Percentiles rank a stretch among this genome's conserved stretches.
phyloP scores from a whole-genome alignment of 768 basidiomycete genomes.

The Mrakia frigida region DNA sequence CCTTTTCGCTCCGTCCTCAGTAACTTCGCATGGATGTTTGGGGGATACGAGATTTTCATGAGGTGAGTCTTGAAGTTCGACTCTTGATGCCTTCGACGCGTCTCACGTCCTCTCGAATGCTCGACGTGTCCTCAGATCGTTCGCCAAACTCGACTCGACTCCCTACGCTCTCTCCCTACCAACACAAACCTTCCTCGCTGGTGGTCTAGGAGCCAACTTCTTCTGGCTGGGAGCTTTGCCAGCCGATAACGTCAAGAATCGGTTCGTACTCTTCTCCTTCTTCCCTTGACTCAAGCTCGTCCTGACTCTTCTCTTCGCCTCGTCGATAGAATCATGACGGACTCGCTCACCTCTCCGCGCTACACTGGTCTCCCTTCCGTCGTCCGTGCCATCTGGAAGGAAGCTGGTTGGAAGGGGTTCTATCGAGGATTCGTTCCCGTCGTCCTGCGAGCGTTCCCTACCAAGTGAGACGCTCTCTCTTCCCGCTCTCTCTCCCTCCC shows the following conservation, averaged over 20 bases:
- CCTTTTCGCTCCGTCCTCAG: not conserved
- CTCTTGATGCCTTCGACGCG: not conserved
- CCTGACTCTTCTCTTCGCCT: constrained; percentile 38
- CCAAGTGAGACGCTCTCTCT: constrained; percentile 49
- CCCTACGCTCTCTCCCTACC: constrained; percentile 52
- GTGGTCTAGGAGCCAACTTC: constrained; percentile 44
- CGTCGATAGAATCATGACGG: constrained; percentile 51
- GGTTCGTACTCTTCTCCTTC: not conserved
- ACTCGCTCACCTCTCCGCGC: constrained; percentile 39
- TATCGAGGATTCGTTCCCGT: constrained; percentile 65
- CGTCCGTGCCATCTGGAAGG: constrained; percentile 53
- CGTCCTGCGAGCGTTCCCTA: constrained; percentile 67
- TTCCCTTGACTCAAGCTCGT: not conserved
- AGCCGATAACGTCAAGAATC: too few species aligned
- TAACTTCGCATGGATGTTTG: constrained; percentile 58
- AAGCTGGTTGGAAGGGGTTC: constrained; percentile 56
- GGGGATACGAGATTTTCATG: constrained; percentile 66
- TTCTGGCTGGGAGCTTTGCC: constrained; percentile 39
- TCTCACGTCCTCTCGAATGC: not conserved
- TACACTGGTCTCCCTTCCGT: constrained; percentile 53
- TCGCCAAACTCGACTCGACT: constrained; percentile 56
- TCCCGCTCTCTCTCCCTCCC: too few species aligned
- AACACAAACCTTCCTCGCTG: constrained; percentile 44
- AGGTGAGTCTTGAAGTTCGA: constrained; percentile 41
- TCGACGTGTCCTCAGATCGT: constrained; percentile 38